Evolutionary conservation across 352 stramenopile genomes (phyloP).

Genomic region (Phytophthora idaei): DNA sequence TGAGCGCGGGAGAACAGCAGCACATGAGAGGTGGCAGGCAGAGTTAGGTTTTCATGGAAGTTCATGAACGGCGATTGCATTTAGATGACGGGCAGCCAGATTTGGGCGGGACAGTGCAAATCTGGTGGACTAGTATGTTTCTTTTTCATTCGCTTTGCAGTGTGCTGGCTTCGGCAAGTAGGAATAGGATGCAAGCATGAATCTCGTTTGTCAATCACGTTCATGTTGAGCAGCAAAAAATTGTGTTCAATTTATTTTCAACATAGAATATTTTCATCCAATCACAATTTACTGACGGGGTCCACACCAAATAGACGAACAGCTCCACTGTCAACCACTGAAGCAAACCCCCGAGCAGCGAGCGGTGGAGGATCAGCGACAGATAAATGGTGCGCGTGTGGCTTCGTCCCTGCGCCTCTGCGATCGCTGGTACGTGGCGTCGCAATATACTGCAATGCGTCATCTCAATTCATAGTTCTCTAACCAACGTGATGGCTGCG

Average conservation of each 20-base stretch:
- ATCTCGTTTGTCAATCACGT: constrained; percentile 6
- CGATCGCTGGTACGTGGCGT: constrained; percentile 48
- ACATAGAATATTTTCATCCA: constrained; percentile 14
- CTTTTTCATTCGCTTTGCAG: constrained; percentile 18
- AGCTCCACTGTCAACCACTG: constrained; percentile 31
- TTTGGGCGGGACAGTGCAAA: constrained; percentile 10
- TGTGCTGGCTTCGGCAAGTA: neutral
- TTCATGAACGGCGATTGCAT: constrained; percentile 44
- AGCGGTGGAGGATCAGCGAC: constrained; percentile 33
- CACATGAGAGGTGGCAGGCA: constrained; percentile 26
- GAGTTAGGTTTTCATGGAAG: constrained; percentile 34
- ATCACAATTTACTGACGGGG: constrained; percentile 4
- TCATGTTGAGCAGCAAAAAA: neutral
- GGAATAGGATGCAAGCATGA: constrained; percentile 1
- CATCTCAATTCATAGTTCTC: neutral
- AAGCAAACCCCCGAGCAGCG: constrained; percentile 26
- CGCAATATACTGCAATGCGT: neutral
- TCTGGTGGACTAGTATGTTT: constrained; percentile 15
- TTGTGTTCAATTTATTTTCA: neutral
- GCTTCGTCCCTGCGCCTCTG: constrained; percentile 56
- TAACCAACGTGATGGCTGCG: neutral
- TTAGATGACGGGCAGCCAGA: constrained; percentile 31
- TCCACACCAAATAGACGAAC: constrained; percentile 12
- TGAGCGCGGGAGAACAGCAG: constrained; percentile 22
- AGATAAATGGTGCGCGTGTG: constrained; percentile 72